A percentile compares a stretch with the other conserved stretches of the same genome.
Conservation (phyloP, 495 filamentous ascomycete genomes). For the Xylaria curta region DNA sequence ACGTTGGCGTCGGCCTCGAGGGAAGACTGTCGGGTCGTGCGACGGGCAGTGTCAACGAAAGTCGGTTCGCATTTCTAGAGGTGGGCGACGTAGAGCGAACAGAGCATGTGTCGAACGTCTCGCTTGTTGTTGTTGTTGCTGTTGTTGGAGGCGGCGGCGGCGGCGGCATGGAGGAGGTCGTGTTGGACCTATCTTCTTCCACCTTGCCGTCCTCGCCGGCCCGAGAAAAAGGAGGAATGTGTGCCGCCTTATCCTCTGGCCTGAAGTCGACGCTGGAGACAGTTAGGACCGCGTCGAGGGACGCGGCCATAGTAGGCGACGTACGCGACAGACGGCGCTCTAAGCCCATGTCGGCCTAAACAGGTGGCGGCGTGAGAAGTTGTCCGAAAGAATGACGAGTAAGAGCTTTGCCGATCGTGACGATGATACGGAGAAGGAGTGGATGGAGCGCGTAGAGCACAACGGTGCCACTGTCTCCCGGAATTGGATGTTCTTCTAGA, state of each 20-base stretch:
- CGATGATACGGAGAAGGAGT: slow-evolving; percentile 32
- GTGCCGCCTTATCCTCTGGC: slow-evolving; percentile 26
- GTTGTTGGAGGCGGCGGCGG: slow-evolving; percentile 21
- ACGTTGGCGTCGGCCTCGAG: slow-evolving; percentile 50
- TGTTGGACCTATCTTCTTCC: slow-evolving; percentile 30
- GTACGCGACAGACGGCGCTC: slow-evolving; percentile 34
- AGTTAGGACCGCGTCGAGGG: slow-evolving; percentile 44
- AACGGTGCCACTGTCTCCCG: slow-evolving; percentile 33
- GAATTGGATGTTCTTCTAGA: slow-evolving; percentile 34
- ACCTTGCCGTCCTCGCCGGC: slow-evolving; percentile 29
- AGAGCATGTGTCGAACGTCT: slow-evolving; percentile 53
- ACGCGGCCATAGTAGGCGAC: slow-evolving; percentile 33
- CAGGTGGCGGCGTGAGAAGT: slow-evolving; percentile 26
- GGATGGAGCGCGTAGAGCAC: slow-evolving; percentile 33
- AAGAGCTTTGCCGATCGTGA: slow-evolving; percentile 18
- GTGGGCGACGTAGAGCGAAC: slow-evolving; percentile 60
- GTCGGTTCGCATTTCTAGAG: slow-evolving; percentile 71
- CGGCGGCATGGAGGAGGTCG: slow-evolving; percentile 37
- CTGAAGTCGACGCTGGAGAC: slow-evolving; percentile 32
- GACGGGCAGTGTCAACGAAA: slow-evolving; percentile 84
- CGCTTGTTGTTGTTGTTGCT: slow-evolving; percentile 26
- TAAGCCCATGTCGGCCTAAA: slow-evolving; percentile 34
- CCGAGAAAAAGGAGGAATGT: slow-evolving; percentile 26
- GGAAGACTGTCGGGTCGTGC: slow-evolving; percentile 48
- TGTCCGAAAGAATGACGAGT: slow-evolving; percentile 32